phyloP scores from a whole-genome alignment of 441 rosid species.

The Lepidium campestre region DNA sequence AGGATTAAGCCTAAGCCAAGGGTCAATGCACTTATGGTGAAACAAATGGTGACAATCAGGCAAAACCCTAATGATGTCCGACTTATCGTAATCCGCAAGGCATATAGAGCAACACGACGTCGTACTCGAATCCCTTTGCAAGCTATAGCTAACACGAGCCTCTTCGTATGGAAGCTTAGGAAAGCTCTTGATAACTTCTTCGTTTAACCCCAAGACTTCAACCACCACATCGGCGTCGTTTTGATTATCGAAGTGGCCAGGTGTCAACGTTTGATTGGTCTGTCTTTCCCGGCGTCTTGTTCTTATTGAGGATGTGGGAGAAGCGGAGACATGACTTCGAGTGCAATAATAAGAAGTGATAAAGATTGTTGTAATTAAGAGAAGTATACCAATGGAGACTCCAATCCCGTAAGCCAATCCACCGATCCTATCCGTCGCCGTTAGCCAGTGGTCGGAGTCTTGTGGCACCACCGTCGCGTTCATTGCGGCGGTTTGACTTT shows the following conservation, averaged over 20 bases:
- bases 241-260: not conserved
- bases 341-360: conserved; percentile 73
- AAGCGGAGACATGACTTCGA: conserved; percentile 21
- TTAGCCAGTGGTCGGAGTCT: conserved; percentile 28
- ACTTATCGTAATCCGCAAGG: conserved; percentile 37
- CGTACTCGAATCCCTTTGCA: conserved; percentile 39
- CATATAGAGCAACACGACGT: conserved; percentile 60
- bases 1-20: conserved; percentile 37
- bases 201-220: conserved; percentile 59
- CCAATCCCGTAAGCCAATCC: conserved; percentile 84
- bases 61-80: conserved; percentile 33
- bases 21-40: conserved; percentile 44
- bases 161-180: conserved; percentile 76
- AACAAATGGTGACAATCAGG: conserved; percentile 48
- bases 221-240: conserved; percentile 13
- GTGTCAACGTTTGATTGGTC: not conserved
- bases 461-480: conserved; percentile 2
- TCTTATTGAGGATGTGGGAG: conserved; percentile 4
- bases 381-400: conserved; percentile 66
- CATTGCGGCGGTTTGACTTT: conserved; percentile 1
- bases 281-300: conserved; percentile 20
- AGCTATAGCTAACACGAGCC: conserved; percentile 36
- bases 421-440: conserved; percentile 38
- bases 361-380: conserved; percentile 71
- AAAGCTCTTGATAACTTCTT: conserved; percentile 56